Conservation (phyloP, 805 yeast genomes). For the Myxozyma neotropica region DNA sequence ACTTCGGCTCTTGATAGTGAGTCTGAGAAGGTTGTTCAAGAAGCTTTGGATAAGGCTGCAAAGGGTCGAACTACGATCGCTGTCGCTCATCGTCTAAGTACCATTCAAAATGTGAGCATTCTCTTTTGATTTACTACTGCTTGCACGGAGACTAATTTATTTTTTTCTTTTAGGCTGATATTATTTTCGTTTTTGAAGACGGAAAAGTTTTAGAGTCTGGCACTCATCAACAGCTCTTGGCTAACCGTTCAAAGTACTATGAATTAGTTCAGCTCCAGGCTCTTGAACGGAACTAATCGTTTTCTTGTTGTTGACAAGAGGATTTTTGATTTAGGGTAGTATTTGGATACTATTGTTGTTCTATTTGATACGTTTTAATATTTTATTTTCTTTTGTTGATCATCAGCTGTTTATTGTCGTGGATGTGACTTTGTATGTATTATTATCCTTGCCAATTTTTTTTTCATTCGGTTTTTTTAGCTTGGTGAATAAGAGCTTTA, state of each 20-base stretch:
- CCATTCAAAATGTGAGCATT: conserved; percentile 48
- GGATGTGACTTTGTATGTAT: too few relatives aligned
- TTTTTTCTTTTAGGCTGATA: conserved; percentile 45
- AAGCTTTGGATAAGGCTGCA: conserved; percentile 62
- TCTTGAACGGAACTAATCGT: conserved; percentile 48
- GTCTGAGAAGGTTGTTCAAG: conserved; percentile 69
- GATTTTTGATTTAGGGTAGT: too few relatives aligned
- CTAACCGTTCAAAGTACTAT: conserved; percentile 44
- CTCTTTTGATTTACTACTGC: neutral
- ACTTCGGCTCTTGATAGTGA: conserved; percentile 57
- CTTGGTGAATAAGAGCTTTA: too few relatives aligned
- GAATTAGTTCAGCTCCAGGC: conserved; percentile 47
- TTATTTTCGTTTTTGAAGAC: conserved; percentile 54
- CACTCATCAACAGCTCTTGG: conserved; percentile 48
- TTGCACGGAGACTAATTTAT: neutral
- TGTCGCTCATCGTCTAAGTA: conserved; percentile 72
- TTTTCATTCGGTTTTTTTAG: too few relatives aligned
- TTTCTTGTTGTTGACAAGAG: too few relatives aligned
- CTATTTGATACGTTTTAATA: too few relatives aligned
- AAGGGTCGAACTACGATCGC: conserved; percentile 67
- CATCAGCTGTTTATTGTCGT: too few relatives aligned
- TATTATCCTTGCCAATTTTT: too few relatives aligned
- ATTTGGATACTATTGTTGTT: too few relatives aligned
- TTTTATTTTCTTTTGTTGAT: too few relatives aligned
- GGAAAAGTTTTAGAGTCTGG: conserved; percentile 62